Conservation (phyloP, 805 yeast species). For the Starmerella floricola region DNA sequence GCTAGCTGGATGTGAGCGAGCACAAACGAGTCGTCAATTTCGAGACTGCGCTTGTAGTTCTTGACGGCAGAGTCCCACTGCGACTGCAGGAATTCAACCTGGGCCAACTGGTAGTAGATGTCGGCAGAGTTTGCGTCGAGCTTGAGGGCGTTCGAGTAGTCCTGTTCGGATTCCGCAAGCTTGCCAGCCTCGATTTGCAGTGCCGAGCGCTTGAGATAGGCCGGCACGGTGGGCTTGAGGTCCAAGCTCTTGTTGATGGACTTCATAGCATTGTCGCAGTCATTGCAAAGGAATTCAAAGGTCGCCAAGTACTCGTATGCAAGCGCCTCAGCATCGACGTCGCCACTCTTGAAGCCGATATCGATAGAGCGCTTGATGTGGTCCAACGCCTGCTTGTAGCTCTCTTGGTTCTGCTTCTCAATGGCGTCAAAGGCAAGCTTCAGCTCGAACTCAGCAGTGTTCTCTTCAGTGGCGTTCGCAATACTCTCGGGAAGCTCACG, state of each 20-base stretch:
- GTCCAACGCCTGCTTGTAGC: slow-evolving; percentile 51
- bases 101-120: slow-evolving; percentile 88
- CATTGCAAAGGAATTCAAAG: slow-evolving; percentile 68
- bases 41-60: slow-evolving; percentile 66
- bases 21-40: slow-evolving; percentile 60
- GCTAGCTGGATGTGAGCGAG: slow-evolving; percentile 87
- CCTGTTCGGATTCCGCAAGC: slow-evolving; percentile 45
- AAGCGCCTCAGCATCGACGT: slow-evolving; percentile 37
- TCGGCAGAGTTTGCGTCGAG: slow-evolving; percentile 65
- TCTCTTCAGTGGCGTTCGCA: slow-evolving; percentile 37
- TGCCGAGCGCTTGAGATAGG: slow-evolving; percentile 71
- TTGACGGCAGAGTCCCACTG: slow-evolving; percentile 59
- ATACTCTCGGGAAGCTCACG: slow-evolving; percentile 40
- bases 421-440: slow-evolving; percentile 52
- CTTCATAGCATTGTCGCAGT: slow-evolving; percentile 49
- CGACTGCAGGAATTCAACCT: slow-evolving; percentile 69
- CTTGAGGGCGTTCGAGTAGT: slow-evolving; percentile 59
- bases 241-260: slow-evolving; percentile 55
- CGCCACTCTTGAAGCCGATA: slow-evolving; percentile 16
- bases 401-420: slow-evolving; percentile 37
- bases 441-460: slow-evolving; percentile 53
- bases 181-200: slow-evolving; percentile 70
- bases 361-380: slow-evolving; percentile 30
- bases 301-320: slow-evolving; percentile 79
- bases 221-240: slow-evolving; percentile 57